These are phyloP conservation scores for Thelephora ganbajun DNA, from an alignment of 768 basidiomycete genomes.

Conservation along the genomic window DNA sequence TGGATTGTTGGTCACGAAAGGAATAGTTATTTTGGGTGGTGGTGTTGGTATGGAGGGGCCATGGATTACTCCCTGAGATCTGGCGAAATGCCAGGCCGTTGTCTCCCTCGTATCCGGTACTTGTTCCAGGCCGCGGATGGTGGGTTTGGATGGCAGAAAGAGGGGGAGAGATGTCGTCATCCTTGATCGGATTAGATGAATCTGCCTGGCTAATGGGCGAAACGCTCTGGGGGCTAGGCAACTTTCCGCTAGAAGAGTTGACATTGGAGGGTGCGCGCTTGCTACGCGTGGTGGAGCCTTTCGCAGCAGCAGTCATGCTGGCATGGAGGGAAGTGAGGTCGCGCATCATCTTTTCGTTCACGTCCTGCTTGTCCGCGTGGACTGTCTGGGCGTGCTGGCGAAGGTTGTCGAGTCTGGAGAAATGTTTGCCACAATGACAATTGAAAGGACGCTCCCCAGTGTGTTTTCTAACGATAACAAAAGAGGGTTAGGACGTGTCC, in stretches of 20 bases:
- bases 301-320: conserved; percentile 49
- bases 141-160: conserved; percentile 22
- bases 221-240: too few relatives aligned
- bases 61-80: conserved; percentile 13
- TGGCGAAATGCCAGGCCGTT: conserved; percentile 18
- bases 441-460: conserved; percentile 94
- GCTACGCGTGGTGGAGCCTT: conserved; percentile 22
- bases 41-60: conserved; percentile 27
- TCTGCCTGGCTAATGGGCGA: neutral
- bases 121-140: conserved; percentile 56
- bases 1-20: conserved; percentile 46
- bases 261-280: conserved; percentile 19
- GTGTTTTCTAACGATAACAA: conserved; percentile 61
- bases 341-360: conserved; percentile 87
- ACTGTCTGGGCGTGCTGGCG: conserved; percentile 96
- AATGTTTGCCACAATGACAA: conserved; percentile 92
- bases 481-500: conserved; percentile 5
- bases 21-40: conserved; percentile 38
- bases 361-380: conserved; percentile 84
- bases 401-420: conserved; percentile 92
- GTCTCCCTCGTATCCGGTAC: conserved; percentile 54
- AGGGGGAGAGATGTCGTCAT: conserved; percentile 22
- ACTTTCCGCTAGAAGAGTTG: too few relatives aligned
- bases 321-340: conserved; percentile 77
- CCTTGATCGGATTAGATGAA: conserved; percentile 23